Evolutionary conservation across 139 green algal species (phyloP).

Genomic region (Monoraphidium neglectum): DNA sequence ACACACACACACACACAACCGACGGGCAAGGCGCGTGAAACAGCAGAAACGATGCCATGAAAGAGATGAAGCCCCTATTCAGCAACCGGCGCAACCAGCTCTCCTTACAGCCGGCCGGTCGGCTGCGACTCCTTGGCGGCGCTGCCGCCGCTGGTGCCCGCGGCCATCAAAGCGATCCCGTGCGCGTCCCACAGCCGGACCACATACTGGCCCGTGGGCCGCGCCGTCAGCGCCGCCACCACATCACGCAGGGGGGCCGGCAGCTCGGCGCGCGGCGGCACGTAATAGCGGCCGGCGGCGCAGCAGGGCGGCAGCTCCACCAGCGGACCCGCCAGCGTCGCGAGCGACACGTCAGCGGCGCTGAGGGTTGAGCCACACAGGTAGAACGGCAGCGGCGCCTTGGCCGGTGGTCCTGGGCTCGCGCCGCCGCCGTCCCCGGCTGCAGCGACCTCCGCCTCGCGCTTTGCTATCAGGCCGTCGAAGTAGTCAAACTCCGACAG

Average conservation of each 20-base stretch:
- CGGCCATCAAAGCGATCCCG: no score
- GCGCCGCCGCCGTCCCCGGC: neutral
- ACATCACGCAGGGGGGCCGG: neutral
- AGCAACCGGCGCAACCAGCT: no score
- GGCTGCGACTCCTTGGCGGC: no score
- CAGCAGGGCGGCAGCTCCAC: neutral
- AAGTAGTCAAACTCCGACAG: slow-evolving; percentile 20
- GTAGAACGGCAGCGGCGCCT: slow-evolving; percentile 10
- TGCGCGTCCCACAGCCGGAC: slow-evolving; percentile 6
- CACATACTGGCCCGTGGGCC: slow-evolving; percentile 10
- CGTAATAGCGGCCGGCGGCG: no score
- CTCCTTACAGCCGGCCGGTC: no score
- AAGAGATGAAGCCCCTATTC: no score
- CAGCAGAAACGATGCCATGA: no score
- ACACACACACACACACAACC: no score
- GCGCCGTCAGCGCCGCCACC: neutral
- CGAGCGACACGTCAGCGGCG: slow-evolving; percentile 20
- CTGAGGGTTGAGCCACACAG: neutral
- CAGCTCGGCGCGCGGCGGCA: neutral
- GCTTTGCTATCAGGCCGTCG: slow-evolving; percentile 7
- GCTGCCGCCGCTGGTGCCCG: no score
- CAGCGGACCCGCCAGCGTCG: neutral
- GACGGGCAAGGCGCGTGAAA: no score
- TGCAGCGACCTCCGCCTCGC: slow-evolving; percentile 8
- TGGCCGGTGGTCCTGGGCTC: neutral